A percentile compares a stretch with the other conserved stretches of the same genome.
These are phyloP conservation scores for Sequoiadendron giganteum DNA, from an alignment of 75 land plant species.

Conservation along the genomic window DNA sequence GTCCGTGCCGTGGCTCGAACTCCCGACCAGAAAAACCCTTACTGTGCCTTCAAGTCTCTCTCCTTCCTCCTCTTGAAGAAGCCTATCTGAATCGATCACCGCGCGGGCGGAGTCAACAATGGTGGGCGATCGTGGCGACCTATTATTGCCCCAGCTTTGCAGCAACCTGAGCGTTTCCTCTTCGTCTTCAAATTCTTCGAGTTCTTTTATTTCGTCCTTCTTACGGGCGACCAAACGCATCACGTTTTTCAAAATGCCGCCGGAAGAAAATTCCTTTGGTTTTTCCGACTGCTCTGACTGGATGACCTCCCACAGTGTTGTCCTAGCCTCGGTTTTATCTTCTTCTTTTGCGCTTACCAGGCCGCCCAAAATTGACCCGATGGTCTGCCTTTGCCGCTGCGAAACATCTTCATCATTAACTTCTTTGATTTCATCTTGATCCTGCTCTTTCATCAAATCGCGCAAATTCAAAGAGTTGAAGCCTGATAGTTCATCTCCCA, in stretches of 20 bases:
- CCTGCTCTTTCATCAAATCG: constrained; percentile 15
- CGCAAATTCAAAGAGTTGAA: neutral
- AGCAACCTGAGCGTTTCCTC: neutral
- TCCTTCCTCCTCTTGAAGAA: neutral
- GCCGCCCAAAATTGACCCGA: constrained; percentile 9
- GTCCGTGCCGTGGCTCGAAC: neutral
- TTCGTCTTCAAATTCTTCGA: constrained; percentile 3
- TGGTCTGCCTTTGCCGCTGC: constrained; percentile 3
- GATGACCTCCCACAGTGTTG: constrained; percentile 13
- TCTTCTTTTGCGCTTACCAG: neutral
- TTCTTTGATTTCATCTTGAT: neutral
- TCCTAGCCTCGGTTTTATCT: neutral
- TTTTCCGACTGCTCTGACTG: constrained; percentile 6
- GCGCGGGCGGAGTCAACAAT: constrained; percentile 6
- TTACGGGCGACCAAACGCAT: neutral
- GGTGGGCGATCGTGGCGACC: constrained; percentile 11
- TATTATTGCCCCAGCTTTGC: constrained; percentile 1
- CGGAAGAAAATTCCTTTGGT: neutral
- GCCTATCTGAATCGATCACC: neutral
- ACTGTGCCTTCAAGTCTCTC: neutral
- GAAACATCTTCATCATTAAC: neutral
- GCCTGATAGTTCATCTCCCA: neutral
- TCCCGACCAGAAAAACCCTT: constrained; percentile 12
- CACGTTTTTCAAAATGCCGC: constrained; percentile 1
- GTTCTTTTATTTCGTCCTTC: neutral